Percentiles rank a stretch among this genome's conserved stretches.
Conservation (phyloP, 2,329 filamentous ascomycete genomes). For the Epichloe aotearoae region DNA sequence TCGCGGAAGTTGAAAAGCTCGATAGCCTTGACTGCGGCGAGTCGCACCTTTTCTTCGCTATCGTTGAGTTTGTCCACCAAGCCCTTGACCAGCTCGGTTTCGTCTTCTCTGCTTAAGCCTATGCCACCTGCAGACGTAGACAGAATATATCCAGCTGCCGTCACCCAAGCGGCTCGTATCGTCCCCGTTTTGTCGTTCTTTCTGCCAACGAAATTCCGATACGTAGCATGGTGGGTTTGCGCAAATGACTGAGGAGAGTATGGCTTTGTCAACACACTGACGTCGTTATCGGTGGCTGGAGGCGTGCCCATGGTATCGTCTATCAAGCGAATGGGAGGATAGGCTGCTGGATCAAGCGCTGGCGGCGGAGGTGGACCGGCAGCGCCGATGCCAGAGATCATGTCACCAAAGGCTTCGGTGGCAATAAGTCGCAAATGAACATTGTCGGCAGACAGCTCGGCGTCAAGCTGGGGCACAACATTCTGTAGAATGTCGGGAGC, state of each 20-base stretch:
- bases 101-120: constrained; percentile 72
- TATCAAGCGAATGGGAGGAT: constrained; percentile 59
- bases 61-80: constrained; percentile 75
- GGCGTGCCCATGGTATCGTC: constrained; percentile 35
- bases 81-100: constrained; percentile 57
- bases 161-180: constrained; percentile 78
- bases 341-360: constrained; percentile 65
- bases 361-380: constrained; percentile 68
- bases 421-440: constrained; percentile 74
- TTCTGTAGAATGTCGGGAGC: constrained; percentile 80
- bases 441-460: constrained; percentile 83
- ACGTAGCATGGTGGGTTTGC: constrained; percentile 64
- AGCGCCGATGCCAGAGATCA: constrained; percentile 85
- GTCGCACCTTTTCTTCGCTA: constrained; percentile 77
- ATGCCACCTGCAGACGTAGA: constrained; percentile 86
- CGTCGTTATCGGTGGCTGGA: constrained; percentile 24
- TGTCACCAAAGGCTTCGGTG: constrained; percentile 88
- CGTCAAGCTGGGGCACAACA: constrained; percentile 85
- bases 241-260: constrained; percentile 82
- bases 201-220: constrained; percentile 72
- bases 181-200: constrained; percentile 74
- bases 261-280: constrained; percentile 63
- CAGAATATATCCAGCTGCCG: constrained; percentile 70
- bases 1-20: constrained; percentile 69
- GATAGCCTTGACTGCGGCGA: constrained; percentile 78